Percentiles rank a stretch among this genome's conserved stretches.
Conservation (phyloP, 2,329 filamentous ascomycete genomes). For the Seiridium cupressi region DNA sequence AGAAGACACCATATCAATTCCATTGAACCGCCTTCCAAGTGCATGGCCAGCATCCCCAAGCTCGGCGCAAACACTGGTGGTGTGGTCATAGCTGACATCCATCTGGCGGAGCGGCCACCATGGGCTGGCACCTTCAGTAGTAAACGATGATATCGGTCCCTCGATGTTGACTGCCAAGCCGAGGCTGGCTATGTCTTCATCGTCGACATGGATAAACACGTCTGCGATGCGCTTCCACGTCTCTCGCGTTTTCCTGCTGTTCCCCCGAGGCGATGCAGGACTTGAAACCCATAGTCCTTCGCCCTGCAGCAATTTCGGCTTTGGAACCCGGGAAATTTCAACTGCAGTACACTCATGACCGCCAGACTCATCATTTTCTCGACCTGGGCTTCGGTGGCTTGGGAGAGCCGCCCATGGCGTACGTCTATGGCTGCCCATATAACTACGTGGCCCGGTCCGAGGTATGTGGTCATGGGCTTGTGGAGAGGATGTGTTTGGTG, state of each 20-base stretch:
- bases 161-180: neutral
- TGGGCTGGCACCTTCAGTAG: neutral
- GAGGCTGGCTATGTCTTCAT: neutral
- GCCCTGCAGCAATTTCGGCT: neutral
- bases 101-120: neutral
- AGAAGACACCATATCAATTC: neutral
- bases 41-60: neutral
- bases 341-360: neutral
- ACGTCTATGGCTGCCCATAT: neutral
- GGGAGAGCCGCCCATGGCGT: neutral
- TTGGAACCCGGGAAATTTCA: neutral
- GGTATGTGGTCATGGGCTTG: neutral
- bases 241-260: neutral
- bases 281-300: neutral
- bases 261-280: neutral
- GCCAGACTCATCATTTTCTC: neutral
- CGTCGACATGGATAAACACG: neutral
- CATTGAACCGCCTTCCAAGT: neutral
- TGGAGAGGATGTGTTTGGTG: neutral
- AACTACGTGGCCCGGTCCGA: neutral
- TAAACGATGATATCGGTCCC: neutral
- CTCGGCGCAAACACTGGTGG: neutral
- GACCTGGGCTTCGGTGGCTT: neutral
- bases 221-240: neutral
- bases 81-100: neutral